Evolutionary conservation across 129 eudicot species (phyloP).

Genomic region (Helianthus annuus): HanXRQr2.0-SUNRISE NC_035445.2:125019473-125019972

Average conservation of each 20-base stretch:
- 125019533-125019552: not conserved
- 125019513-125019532: slow-evolving; percentile 75
- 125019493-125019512: slow-evolving; percentile 61
- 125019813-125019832: no score
- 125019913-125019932: no score
- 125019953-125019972: no score
- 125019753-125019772: not conserved
- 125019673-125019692: slow-evolving; percentile 88
- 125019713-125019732: slow-evolving; percentile 73
- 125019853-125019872: no score
- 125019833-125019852: no score
- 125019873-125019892: no score
- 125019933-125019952: no score
- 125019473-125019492: slow-evolving; percentile 85
- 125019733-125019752: slow-evolving; percentile 18
- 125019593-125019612: slow-evolving; percentile 18
- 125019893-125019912: no score
- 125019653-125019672: slow-evolving; percentile 67
- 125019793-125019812: no score
- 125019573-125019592: not conserved
- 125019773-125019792: not conserved
- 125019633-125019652: slow-evolving; percentile 50
- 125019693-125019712: slow-evolving; percentile 93
- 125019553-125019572: not conserved
- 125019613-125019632: slow-evolving; percentile 7